A percentile compares a stretch with the other conserved stretches of the same genome.
Conservation (phyloP, 345 rosid genomes). For the Durio zibethinus region DNA sequence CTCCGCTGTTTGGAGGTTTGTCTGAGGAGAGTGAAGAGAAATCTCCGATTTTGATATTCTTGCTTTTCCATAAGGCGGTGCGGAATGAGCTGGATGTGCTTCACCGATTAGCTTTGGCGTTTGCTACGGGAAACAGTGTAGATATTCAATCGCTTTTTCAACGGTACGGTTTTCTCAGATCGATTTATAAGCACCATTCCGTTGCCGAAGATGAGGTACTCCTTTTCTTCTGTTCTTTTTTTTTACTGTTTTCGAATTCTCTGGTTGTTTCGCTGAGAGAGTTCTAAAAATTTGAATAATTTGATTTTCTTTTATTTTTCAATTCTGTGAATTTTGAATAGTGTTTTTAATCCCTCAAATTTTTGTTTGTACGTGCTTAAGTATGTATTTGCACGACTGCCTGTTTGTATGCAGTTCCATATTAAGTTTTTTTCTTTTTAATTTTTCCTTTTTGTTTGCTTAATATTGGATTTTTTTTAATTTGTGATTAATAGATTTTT, state of each 20-base stretch:
- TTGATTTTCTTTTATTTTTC: neutral
- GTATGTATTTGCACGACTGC: neutral
- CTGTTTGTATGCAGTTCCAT: neutral
- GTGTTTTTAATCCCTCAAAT: neutral
- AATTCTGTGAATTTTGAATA: neutral
- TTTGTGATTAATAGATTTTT: neutral
- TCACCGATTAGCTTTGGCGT: constrained; percentile 64
- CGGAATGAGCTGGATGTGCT: constrained; percentile 81
- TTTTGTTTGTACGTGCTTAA: neutral
- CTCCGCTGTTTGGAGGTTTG: constrained; percentile 28
- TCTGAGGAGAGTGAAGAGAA: constrained; percentile 36
- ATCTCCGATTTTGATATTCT: constrained; percentile 76
- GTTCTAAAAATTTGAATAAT: neutral
- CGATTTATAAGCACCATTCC: constrained; percentile 75
- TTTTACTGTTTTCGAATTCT: constrained; percentile 7
- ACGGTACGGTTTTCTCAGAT: constrained; percentile 66
- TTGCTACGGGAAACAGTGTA: constrained; percentile 58
- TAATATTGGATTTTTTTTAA: neutral
- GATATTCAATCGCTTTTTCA: constrained; percentile 45
- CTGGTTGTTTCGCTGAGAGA: constrained; percentile 10
- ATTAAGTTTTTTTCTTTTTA: neutral
- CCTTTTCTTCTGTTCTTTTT: neutral
- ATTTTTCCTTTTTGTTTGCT: neutral
- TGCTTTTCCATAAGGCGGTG: constrained; percentile 79
- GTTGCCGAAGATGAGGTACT: constrained; percentile 89